A percentile compares a stretch with the other conserved stretches of the same genome.
Conservation (phyloP, 306 rosid genomes). For the Castanopsis chinensis region DNA sequence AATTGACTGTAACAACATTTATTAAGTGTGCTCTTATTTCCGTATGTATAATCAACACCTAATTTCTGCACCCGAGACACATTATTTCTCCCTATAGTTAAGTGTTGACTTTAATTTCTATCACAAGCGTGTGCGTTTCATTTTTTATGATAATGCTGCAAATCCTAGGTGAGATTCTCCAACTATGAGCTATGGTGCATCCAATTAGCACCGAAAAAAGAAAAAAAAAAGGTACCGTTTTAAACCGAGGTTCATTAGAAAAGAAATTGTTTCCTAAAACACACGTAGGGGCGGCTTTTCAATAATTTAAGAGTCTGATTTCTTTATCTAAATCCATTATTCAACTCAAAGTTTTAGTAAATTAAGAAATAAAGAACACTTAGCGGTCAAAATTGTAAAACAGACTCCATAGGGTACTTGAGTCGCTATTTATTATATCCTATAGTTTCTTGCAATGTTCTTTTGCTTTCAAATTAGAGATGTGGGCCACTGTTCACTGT, state of each 20-base stretch:
- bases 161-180: not conserved
- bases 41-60: not conserved
- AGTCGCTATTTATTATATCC: not conserved
- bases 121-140: not conserved
- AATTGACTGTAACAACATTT: too few species aligned
- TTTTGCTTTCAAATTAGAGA: not conserved
- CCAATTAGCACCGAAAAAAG: not conserved
- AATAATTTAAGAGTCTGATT: not conserved
- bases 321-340: not conserved
- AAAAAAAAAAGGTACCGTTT: not conserved
- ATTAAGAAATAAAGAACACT: not conserved
- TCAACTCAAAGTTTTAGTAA: not conserved
- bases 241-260: conserved; percentile 1
- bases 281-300: not conserved
- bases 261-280: not conserved
- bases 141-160: not conserved
- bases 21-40: not conserved
- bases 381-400: not conserved
- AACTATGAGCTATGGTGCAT: not conserved
- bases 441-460: not conserved
- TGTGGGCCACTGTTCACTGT: not conserved
- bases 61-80: not conserved
- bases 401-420: not conserved
- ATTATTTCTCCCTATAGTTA: not conserved
- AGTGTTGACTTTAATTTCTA: not conserved